Conservation (phyloP, 2,329 filamentous ascomycete species). For the Chaetomiaceae sp. region DNA sequence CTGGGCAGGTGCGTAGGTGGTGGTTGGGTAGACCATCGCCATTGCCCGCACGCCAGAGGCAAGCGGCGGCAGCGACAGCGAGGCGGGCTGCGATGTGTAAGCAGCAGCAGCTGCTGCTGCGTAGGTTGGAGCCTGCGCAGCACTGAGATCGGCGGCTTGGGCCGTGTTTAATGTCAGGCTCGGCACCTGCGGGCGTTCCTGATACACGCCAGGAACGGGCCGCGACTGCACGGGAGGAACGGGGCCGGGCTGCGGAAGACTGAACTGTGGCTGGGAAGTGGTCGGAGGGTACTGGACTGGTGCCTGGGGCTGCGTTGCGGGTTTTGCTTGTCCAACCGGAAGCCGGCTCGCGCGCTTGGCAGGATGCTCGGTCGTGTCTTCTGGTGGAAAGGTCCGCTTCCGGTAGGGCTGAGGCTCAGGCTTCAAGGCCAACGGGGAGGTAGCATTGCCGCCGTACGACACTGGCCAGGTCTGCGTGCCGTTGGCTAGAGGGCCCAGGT, state of each 20-base stretch:
- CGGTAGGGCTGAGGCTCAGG: constrained; percentile 35
- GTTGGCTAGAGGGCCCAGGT: constrained; percentile 24
- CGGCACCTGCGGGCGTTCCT: constrained; percentile 59
- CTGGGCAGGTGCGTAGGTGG: constrained; percentile 39
- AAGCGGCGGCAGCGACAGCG: constrained; percentile 58
- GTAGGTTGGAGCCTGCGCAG: constrained; percentile 29
- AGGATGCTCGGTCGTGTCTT: constrained; percentile 48
- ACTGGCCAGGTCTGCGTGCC: constrained; percentile 35
- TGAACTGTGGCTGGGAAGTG: background rate
- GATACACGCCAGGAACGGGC: constrained; percentile 37
- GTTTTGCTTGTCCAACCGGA: constrained; percentile 9
- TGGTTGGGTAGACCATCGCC: constrained; percentile 66
- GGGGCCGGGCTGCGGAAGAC: background rate
- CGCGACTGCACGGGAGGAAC: constrained; percentile 29
- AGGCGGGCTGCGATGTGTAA: constrained; percentile 40
- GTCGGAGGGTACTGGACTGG: constrained; percentile 9
- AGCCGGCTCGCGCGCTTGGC: constrained; percentile 39
- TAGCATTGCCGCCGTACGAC: constrained; percentile 25
- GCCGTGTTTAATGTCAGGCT: constrained; percentile 63
- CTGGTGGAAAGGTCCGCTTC: constrained; percentile 47
- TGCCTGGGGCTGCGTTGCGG: constrained; percentile 18
- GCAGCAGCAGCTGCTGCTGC: constrained; percentile 33
- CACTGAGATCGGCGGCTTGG: constrained; percentile 19
- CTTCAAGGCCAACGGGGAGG: constrained; percentile 48
- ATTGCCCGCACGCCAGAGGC: constrained; percentile 63